phyloP scores from a whole-genome alignment of 73 alveolate species.

The Loxodes magnus region DNA sequence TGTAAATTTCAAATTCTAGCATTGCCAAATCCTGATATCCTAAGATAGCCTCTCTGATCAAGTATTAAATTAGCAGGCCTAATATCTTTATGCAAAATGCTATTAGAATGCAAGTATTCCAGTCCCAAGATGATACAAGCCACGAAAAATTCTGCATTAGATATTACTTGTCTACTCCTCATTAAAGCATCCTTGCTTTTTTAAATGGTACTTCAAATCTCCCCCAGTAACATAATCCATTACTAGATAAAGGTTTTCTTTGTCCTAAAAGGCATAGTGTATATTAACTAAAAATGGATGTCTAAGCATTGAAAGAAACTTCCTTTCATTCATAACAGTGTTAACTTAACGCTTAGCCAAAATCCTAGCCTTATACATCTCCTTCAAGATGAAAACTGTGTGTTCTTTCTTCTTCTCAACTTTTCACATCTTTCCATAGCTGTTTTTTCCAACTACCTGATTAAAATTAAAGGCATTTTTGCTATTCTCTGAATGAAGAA shows the following conservation, averaged over 20 bases:
- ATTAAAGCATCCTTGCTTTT: background rate
- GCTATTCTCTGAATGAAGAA: no score
- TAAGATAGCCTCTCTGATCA: background rate
- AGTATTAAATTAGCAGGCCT: conserved; percentile 26
- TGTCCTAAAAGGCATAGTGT: conserved; percentile 9
- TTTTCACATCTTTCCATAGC: conserved; percentile 4
- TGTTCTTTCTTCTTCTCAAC: background rate
- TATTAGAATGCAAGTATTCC: conserved; percentile 2
- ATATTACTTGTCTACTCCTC: no score
- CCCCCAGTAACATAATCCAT: conserved; percentile 10
- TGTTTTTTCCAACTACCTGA: background rate
- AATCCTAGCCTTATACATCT: conserved; percentile 7
- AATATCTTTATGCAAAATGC: conserved; percentile 24
- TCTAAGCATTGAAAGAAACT: background rate
- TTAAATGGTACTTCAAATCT: conserved; percentile 1
- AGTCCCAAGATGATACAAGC: background rate
- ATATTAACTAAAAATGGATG: conserved; percentile 6
- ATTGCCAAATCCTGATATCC: background rate
- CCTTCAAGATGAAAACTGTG: conserved; percentile 4
- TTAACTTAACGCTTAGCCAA: background rate
- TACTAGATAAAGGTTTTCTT: conserved; percentile 3
- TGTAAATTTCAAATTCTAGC: background rate
- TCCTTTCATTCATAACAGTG: background rate
- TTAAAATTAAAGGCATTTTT: background rate
- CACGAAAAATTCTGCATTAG: background rate